Percentiles rank a stretch among this genome's conserved stretches.
These are phyloP conservation scores for Tilletia walkeri DNA, from an alignment of 1,284 basidiomycete genomes.

Conservation along the genomic window DNA sequence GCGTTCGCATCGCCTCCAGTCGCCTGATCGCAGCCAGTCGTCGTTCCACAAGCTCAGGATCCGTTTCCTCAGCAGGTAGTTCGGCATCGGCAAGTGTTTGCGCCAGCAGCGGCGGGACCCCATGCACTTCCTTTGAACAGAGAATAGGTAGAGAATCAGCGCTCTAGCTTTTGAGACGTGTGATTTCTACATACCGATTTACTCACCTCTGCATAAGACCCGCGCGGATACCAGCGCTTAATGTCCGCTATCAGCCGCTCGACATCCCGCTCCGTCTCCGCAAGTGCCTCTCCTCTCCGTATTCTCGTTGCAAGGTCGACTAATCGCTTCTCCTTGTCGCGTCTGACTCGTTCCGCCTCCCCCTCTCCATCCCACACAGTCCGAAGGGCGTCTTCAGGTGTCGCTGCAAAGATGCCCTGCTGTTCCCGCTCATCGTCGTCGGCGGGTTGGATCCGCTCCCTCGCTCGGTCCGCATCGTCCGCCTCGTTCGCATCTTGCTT, in stretches of 20 bases:
- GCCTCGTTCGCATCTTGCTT: slow-evolving; percentile 1
- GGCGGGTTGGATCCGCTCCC: slow-evolving; percentile 11
- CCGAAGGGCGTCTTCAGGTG: slow-evolving; percentile 10
- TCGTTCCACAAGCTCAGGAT: slow-evolving; percentile 8
- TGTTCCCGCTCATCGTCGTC: slow-evolving; percentile 14
- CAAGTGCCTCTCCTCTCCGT: neutral
- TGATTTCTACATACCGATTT: neutral
- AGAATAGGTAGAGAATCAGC: neutral
- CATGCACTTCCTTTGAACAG: slow-evolving; percentile 1
- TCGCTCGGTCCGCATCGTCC: neutral
- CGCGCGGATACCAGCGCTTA: slow-evolving; percentile 9
- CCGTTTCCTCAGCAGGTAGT: slow-evolving; percentile 4
- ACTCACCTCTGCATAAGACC: slow-evolving; percentile 11
- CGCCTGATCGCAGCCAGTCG: slow-evolving; percentile 10
- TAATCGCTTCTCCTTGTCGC: slow-evolving; percentile 3
- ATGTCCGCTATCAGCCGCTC: slow-evolving; percentile 6
- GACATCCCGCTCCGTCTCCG: neutral
- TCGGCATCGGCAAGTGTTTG: slow-evolving; percentile 14
- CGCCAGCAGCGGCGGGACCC: slow-evolving; percentile 7
- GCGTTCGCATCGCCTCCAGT: slow-evolving; percentile 8
- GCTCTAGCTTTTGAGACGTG: neutral
- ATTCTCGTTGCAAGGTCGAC: neutral
- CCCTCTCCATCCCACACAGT: slow-evolving; percentile 5
- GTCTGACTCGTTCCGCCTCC: slow-evolving; percentile 7
- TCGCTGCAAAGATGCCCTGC: slow-evolving; percentile 8